phyloP scores from a whole-genome alignment of 164 flowering plant genomes.

The Platanus orientalis region DNA sequence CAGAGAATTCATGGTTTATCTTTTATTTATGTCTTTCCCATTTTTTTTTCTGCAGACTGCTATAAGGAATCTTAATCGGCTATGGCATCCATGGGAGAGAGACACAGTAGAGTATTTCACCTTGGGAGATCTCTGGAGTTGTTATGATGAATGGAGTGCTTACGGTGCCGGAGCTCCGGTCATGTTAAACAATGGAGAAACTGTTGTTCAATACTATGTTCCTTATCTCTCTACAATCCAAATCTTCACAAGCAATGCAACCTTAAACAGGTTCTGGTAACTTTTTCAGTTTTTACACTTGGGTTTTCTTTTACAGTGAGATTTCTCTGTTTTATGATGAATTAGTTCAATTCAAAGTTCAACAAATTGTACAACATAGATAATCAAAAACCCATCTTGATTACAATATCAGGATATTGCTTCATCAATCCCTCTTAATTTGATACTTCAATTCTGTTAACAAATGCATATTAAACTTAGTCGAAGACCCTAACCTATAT shows the following conservation, averaged over 20 bases:
- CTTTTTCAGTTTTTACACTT: background rate
- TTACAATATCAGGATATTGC: too few relatives aligned
- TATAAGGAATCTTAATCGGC: slow-evolving; percentile 55
- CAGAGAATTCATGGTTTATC: background rate
- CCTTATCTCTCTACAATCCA: slow-evolving; percentile 97
- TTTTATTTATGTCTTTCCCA: background rate
- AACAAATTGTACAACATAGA: too few relatives aligned
- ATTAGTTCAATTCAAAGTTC: too few relatives aligned
- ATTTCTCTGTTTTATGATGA: too few relatives aligned
- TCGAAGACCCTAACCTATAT: too few relatives aligned
- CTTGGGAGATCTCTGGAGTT: slow-evolving; percentile 79
- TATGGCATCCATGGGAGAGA: slow-evolving; percentile 90
- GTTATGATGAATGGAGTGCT: slow-evolving; percentile 93
- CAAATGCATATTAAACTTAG: too few relatives aligned
- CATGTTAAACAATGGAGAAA: slow-evolving; percentile 40
- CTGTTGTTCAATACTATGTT: slow-evolving; percentile 84
- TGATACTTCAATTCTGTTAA: too few relatives aligned
- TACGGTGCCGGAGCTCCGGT: slow-evolving; percentile 91
- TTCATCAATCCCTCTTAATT: too few relatives aligned
- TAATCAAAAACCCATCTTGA: too few relatives aligned
- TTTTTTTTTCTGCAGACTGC: slow-evolving; percentile 39
- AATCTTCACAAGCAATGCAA: slow-evolving; percentile 63
- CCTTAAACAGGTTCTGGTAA: slow-evolving; percentile 47
- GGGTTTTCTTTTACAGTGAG: too few relatives aligned
- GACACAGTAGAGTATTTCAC: slow-evolving; percentile 80